These are phyloP conservation scores for Gossypium arboreum DNA, from an alignment of 345 rosid genomes.

Conservation along the genomic window DNA sequence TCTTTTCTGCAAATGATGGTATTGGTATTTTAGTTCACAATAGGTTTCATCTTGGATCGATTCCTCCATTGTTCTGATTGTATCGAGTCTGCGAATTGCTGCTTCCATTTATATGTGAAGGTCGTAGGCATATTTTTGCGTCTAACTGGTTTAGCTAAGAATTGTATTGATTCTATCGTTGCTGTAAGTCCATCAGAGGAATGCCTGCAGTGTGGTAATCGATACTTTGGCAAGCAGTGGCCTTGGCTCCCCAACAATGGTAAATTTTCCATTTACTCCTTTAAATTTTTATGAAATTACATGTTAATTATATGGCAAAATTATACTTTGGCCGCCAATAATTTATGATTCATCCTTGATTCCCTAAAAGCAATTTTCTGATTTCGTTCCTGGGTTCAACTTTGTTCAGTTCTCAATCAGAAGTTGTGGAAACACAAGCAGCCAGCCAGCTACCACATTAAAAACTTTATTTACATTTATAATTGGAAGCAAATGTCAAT, in stretches of 20 bases:
- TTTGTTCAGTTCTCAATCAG: not conserved
- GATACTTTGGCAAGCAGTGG: no score
- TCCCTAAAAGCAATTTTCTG: no score
- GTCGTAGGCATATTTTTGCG: no score
- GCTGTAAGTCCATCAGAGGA: not conserved
- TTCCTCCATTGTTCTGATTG: not conserved
- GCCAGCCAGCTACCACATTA: slow-evolving; percentile 10
- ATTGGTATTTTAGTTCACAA: not conserved
- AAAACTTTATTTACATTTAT: not conserved
- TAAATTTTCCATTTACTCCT: no score
- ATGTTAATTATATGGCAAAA: no score
- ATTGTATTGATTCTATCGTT: not conserved
- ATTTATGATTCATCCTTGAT: no score
- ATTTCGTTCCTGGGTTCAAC: not conserved
- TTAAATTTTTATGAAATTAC: no score
- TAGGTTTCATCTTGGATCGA: not conserved
- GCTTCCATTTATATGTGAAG: no score
- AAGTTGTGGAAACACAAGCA: not conserved
- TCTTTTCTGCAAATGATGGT: not conserved
- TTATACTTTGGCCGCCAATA: no score
- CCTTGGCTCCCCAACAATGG: no score
- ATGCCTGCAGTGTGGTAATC: no score
- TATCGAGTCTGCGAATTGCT: no score
- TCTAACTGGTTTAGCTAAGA: not conserved
- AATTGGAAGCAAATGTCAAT: not conserved